phyloP scores from a whole-genome alignment of 768 basidiomycete species.

The Myochromella boudieri region DNA sequence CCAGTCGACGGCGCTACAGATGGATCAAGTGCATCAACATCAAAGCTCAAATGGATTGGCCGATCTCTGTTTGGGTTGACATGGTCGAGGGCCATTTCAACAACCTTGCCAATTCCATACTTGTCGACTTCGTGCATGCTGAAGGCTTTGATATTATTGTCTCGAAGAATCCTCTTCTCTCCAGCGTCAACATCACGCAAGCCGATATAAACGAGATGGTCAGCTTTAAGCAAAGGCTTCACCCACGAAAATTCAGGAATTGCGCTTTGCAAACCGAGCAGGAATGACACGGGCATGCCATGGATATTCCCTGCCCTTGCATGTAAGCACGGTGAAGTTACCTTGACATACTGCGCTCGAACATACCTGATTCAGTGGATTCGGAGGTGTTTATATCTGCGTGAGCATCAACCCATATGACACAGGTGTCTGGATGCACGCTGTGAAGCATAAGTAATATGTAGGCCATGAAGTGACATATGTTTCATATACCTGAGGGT shows the following conservation, averaged over 20 bases:
- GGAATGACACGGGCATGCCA: conserved; percentile 97
- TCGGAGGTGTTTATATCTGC: conserved; percentile 93
- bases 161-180: conserved; percentile 83
- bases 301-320: conserved; percentile 79
- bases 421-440: conserved; percentile 74
- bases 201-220: conserved; percentile 93
- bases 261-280: conserved; percentile 56
- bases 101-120: conserved; percentile 90
- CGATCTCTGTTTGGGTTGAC: conserved; percentile 82
- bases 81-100: conserved; percentile 95
- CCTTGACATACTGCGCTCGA: conserved; percentile 11
- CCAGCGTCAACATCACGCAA: conserved; percentile 89
- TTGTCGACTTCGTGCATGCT: conserved; percentile 92
- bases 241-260: conserved; percentile 50
- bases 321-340: conserved; percentile 1
- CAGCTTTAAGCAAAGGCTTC: conserved; percentile 64
- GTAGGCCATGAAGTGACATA: background rate
- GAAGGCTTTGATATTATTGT: conserved; percentile 82
- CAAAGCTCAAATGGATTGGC: conserved; percentile 95
- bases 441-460: conserved; percentile 32
- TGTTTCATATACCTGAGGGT: conserved; percentile 60
- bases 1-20: conserved; percentile 95
- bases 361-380: conserved; percentile 71
- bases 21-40: conserved; percentile 94
- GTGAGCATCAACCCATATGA: conserved; percentile 97